Conservation (phyloP, 352 stramenopile genomes). For the Albugo laibachii region DNA sequence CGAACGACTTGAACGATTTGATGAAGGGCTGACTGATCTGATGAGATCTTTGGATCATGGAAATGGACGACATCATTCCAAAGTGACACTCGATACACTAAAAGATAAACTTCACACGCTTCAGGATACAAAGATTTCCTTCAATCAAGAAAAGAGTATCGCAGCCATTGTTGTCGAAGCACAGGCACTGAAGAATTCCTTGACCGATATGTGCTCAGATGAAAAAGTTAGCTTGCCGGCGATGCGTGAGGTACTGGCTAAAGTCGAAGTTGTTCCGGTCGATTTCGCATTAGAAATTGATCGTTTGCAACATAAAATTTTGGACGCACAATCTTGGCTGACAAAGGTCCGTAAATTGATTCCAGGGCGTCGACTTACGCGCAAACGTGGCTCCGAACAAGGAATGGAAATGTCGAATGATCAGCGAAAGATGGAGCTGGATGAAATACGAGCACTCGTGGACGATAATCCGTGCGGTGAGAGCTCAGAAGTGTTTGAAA, state of each 20-base stretch:
- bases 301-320: conserved; percentile 68
- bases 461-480: conserved; percentile 75
- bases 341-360: conserved; percentile 76
- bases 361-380: conserved; percentile 44
- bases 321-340: conserved; percentile 65
- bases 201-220: conserved; percentile 41
- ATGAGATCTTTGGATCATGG: conserved; percentile 47
- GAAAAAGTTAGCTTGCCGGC: conserved; percentile 68
- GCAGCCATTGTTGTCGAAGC: conserved; percentile 34
- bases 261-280: conserved; percentile 70
- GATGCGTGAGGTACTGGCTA: conserved; percentile 58
- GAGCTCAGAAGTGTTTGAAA: conserved; percentile 74
- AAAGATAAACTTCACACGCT: conserved; percentile 14
- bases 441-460: conserved; percentile 58
- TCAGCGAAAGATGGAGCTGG: conserved; percentile 59
- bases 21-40: conserved; percentile 27
- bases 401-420: neutral
- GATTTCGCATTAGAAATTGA: conserved; percentile 68
- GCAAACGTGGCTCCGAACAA: conserved; percentile 24
- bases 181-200: conserved; percentile 31
- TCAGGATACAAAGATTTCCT: conserved; percentile 24
- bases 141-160: conserved; percentile 32
- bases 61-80: conserved; percentile 39
- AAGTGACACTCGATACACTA: conserved; percentile 21
- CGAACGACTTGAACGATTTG: conserved; percentile 25